phyloP scores from a whole-genome alignment of 2,329 filamentous ascomycete species.

The Colletotrichum cordylinicola region DNA sequence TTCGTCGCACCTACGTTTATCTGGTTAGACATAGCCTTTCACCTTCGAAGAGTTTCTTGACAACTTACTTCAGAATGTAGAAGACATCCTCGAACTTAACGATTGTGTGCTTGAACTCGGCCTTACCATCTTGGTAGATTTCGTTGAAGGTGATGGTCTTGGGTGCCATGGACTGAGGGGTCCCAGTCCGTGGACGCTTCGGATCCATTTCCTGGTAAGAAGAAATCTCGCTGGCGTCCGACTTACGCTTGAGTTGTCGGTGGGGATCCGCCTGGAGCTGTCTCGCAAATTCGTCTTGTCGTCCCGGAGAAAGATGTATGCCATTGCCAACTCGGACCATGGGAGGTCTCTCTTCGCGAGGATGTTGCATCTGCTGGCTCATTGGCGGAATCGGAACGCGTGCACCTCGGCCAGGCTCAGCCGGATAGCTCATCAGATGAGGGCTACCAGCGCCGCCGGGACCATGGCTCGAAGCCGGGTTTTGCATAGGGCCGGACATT shows the following conservation, averaged over 20 bases:
- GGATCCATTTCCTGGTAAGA: neutral
- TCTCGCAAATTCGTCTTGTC: neutral
- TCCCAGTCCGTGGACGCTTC: neutral
- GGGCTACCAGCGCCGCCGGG: neutral
- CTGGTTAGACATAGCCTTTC: neutral
- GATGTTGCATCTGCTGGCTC: neutral
- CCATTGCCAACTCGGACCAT: neutral
- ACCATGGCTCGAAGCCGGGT: neutral
- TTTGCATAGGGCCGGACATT: neutral
- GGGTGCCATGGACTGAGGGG: neutral
- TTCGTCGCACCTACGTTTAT: constrained; percentile 16
- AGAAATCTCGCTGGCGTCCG: neutral
- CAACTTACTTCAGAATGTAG: constrained; percentile 22
- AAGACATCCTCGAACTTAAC: constrained; percentile 18
- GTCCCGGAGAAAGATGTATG: neutral
- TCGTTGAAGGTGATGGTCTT: constrained; percentile 24
- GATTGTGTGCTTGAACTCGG: constrained; percentile 25
- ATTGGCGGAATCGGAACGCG: neutral
- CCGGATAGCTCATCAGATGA: neutral
- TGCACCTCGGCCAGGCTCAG: neutral
- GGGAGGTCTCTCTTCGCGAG: neutral
- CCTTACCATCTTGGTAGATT: constrained; percentile 24
- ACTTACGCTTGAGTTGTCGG: constrained; percentile 2
- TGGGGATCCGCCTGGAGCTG: neutral
- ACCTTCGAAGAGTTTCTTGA: neutral